Evolutionary conservation across 768 basidiomycete species (phyloP), one percentile per base, ranked within the genome.

Genomic region (Boletus barrowsii): DNA sequence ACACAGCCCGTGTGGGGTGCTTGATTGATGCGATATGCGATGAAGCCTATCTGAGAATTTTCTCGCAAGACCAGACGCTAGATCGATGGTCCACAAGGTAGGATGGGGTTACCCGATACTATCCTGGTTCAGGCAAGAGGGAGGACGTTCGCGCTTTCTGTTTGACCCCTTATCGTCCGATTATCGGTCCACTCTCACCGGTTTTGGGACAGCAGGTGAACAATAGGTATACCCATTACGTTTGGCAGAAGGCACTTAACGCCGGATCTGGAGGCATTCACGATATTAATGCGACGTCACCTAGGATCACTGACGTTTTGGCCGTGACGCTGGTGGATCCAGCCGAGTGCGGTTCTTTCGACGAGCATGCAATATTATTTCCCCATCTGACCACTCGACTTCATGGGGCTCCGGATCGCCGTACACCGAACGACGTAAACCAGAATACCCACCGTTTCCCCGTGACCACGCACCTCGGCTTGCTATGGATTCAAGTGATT

Each of bases 311-410:
- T 43, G 45, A 44, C 51, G 15, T 36, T 26, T 15, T 49, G 51
- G 14, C 44, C 24, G 47, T 36, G 42, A 60, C 30, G 44, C 47
- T 14, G 44, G 49, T 40, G 51, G 36, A 54, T 57, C 52, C 42
- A 17, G 13, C 22, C n/a, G 13, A 58, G 49, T 3, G 22, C 22
- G 24, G 22, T 41, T 43, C 53, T 56, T 56, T 52, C 11, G 29
- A 42, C 9, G 29, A 40, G 3, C 26, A 36, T 14, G 37, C 26
- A 18, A 39, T 33, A n/a, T 15, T 9, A 29, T 29, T 29, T 29
- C 29, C 29, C 8, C 29, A 29, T 29, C 26, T 0, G 26, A 29
- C 26, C 8, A 29, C 26, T 8, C 2, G 0, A 29, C 8, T 29
- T 2, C 9, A 9, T 29, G 8, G 8, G 33, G 33, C 13, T 39